Evolutionary conservation across 331 rosid genomes (phyloP).

Genomic region (Arachis monticola): DNA sequence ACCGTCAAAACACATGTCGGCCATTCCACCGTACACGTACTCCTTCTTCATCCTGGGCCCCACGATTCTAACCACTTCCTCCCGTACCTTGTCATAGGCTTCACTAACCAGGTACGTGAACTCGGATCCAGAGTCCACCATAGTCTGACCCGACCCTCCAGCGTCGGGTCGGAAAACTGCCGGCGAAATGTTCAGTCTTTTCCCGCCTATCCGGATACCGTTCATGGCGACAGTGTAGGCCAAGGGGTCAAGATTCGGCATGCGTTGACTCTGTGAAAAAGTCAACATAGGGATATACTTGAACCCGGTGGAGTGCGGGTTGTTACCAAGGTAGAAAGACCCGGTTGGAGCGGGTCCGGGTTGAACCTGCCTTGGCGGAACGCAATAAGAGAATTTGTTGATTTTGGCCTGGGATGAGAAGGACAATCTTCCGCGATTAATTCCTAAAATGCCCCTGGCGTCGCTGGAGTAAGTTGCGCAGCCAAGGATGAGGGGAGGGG

Average conservation of each 20-base stretch:
- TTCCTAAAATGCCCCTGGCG: constrained; percentile 82
- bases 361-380: constrained; percentile 48
- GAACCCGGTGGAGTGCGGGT: constrained; percentile 65
- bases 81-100: constrained; percentile 68
- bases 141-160: constrained; percentile 84
- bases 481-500: constrained; percentile 82
- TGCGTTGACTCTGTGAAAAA: constrained; percentile 53
- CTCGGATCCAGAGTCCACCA: constrained; percentile 86
- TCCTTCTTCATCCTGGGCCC: constrained; percentile 64
- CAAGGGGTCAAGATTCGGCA: constrained; percentile 76
- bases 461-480: constrained; percentile 71
- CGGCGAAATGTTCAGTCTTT: constrained; percentile 46
- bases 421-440: constrained; percentile 68
- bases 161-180: constrained; percentile 60
- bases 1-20: constrained; percentile 76
- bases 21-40: constrained; percentile 62
- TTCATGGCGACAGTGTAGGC: constrained; percentile 68
- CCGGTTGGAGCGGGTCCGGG: constrained; percentile 57
- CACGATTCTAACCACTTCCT: constrained; percentile 56
- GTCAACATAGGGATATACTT: constrained; percentile 52
- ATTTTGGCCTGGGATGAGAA: constrained; percentile 71
- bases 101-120: constrained; percentile 64
- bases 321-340: constrained; percentile 69
- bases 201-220: constrained; percentile 64
- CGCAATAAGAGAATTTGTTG: constrained; percentile 78